Base-by-base conservation (phyloP, 192 early-diverging fungal species). In the Spinellus fusiger region DNA sequence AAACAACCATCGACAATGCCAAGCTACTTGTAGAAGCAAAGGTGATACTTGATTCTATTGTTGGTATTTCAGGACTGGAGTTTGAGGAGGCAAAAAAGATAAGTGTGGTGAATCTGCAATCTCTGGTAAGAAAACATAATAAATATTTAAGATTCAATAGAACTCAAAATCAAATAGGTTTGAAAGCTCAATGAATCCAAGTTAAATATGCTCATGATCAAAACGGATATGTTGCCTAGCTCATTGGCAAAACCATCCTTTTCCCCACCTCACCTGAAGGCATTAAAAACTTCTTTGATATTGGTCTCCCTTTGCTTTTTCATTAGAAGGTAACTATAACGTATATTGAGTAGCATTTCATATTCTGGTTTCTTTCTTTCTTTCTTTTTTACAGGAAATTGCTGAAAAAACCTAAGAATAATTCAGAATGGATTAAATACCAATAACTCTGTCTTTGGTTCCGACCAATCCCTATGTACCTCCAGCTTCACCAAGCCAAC, bases 121-220 rank as follows among this genome's bases (percentile, higher is more conserved):
- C n/a, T 51, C 49, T 29, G 49, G 49, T 51, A 29, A 51, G 27
- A 28, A 29, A 25, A 51, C 27, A 51, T 51, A 51, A 37, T 34
- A 6, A 54, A 34, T 12, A 34, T 35, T 9, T 9, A 9, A 33
- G 27, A 10, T 54, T 18, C 53, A 54, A 20, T 34, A 25, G 18
- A 55, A 35, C 53, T 37, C 49, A 50, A n/a, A n/a, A n/a, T n/a
- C n/a, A n/a, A n/a, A 46, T 46, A 46, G 44, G 12, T 20, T 46
- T 46, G 44, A 46, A 46, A 10, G 44, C 4, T 10, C 15, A 4
- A 2, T 46, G 15, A 10, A 20, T 46, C 20, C 44, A 46, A 46
- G 4, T 46, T 46, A 46, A 46, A 46, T 46, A 46, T 46, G 44
- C 44, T 6, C 15, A 46, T 18, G 44, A 46, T 46, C 44, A 46